Conservation (phyloP, 257 asterid genomes). For the Gardenia jasminoides region DNA sequence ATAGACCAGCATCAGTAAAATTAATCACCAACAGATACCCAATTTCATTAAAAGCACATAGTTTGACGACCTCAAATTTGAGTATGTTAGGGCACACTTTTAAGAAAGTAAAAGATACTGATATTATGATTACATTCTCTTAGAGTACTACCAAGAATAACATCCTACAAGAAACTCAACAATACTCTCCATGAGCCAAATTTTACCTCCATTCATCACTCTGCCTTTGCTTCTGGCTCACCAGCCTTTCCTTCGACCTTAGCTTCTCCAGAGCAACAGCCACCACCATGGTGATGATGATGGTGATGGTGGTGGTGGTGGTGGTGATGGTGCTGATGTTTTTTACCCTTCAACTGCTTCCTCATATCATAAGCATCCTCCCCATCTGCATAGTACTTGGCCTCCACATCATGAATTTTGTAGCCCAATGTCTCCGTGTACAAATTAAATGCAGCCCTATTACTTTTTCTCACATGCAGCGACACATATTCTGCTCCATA, state of each 20-base stretch:
- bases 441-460: conserved; percentile 89
- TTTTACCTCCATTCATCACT: conserved; percentile 10
- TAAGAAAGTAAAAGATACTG: background rate
- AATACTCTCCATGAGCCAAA: conserved; percentile 3
- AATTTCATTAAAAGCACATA: background rate
- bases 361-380: conserved; percentile 99
- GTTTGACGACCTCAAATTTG: background rate
- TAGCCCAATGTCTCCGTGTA: conserved; percentile 84
- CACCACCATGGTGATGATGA: conserved; percentile 80
- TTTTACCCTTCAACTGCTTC: conserved; percentile 78
- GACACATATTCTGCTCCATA: conserved; percentile 91
- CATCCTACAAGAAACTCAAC: background rate
- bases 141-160: background rate
- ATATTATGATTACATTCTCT: background rate
- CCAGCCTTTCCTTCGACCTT: conserved; percentile 46
- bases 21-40: background rate
- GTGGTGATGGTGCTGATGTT: conserved; percentile 51
- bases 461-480: conserved; percentile 89
- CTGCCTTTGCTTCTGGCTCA: conserved; percentile 40
- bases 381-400: conserved; percentile 97
- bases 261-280: conserved; percentile 74
- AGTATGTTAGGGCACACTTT: background rate
- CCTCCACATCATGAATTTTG: conserved; percentile 90
- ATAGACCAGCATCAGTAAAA: background rate
- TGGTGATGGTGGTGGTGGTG: conserved; percentile 57